Evolutionary conservation across 208 protist species (phyloP).

Genomic region (Trypanosoma scelopori): DNA sequence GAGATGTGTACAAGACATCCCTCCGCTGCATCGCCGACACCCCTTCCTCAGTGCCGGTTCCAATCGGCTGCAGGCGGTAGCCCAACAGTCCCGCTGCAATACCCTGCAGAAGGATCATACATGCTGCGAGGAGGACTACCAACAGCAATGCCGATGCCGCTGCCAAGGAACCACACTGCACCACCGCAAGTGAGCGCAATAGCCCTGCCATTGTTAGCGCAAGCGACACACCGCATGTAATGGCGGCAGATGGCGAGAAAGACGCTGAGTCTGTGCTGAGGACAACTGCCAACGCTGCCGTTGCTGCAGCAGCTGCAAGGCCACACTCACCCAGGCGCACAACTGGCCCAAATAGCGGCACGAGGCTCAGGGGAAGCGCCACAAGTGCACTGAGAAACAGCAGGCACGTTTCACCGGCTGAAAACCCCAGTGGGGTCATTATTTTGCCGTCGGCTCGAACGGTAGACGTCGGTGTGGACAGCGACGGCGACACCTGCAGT

Average conservation of each 20-base stretch:
- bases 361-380: slow-evolving; percentile 2
- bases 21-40: not conserved
- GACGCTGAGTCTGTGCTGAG: too few relatives aligned
- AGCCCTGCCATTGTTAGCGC: slow-evolving; percentile 2
- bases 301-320: not conserved
- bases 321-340: slow-evolving; percentile 15
- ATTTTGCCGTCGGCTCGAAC: too few relatives aligned
- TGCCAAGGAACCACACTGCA: not conserved
- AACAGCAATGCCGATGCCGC: not conserved
- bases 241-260: not conserved
- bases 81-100: not conserved
- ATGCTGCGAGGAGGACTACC: not conserved
- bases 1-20: not conserved
- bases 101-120: not conserved
- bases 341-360: slow-evolving; percentile 6
- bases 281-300: not conserved
- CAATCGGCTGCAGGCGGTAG: not conserved
- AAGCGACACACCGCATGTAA: not conserved
- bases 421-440: not conserved
- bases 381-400: not conserved
- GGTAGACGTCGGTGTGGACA: not conserved
- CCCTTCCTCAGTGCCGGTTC: not conserved
- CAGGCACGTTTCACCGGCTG: not conserved
- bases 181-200: not conserved
- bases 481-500: not conserved